These are phyloP conservation scores for Candida labiduridarum DNA, from an alignment of 1,139 yeast species.

Conservation along the genomic window DNA sequence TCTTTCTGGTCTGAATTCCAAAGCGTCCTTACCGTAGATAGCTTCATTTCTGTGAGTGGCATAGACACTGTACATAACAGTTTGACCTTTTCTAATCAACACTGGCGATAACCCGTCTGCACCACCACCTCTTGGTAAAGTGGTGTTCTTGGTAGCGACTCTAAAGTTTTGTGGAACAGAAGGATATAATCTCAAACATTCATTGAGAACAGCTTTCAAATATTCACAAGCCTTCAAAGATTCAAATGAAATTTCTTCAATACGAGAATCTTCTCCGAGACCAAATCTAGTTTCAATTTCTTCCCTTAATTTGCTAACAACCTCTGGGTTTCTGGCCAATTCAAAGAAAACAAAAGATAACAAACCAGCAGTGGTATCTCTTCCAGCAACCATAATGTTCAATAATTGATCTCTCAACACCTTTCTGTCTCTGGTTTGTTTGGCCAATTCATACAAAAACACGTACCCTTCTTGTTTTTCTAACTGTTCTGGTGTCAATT, in stretches of 20 bases:
- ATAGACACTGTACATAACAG: constrained; percentile 40
- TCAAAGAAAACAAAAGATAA: constrained; percentile 51
- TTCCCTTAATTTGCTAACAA: constrained; percentile 39
- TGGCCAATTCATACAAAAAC: too few species aligned
- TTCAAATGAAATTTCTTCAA: constrained; percentile 41
- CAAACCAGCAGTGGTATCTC: too few species aligned
- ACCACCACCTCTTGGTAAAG: constrained; percentile 60
- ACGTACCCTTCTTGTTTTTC: constrained; percentile 46
- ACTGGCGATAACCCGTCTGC: constrained; percentile 43
- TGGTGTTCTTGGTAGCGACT: constrained; percentile 45
- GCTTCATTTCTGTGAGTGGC: constrained; percentile 42
- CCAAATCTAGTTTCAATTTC: constrained; percentile 41
- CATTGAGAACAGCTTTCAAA: constrained; percentile 51
- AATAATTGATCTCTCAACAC: constrained; percentile 55
- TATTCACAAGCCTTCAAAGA: constrained; percentile 51
- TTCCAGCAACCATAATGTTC: constrained; percentile 55
- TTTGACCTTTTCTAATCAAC: constrained; percentile 44
- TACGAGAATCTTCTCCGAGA: constrained; percentile 23
- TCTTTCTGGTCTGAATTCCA: constrained; percentile 49
- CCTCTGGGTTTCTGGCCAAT: constrained; percentile 45
- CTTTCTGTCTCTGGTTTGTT: constrained; percentile 51
- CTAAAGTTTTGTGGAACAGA: constrained; percentile 55
- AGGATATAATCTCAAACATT: constrained; percentile 54
- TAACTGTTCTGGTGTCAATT: constrained; percentile 30
- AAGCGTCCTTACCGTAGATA: constrained; percentile 50